phyloP scores from a whole-genome alignment of 305 asterid species.

The Stenogyne calaminthoides region DNA sequence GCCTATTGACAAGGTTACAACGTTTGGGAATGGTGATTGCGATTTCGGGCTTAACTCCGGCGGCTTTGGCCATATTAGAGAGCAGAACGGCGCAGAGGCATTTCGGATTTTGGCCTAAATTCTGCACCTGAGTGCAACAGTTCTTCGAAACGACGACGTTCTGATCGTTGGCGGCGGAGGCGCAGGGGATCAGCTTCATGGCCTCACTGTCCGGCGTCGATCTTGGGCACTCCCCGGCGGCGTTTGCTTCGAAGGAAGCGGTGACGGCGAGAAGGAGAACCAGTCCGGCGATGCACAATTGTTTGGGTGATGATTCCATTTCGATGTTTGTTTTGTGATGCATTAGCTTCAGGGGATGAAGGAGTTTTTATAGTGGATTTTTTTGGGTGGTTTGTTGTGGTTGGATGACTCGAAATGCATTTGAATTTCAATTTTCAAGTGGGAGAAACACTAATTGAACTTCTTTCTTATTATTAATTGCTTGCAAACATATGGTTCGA shows the following conservation, averaged over 20 bases:
- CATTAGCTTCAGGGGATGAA: neutral
- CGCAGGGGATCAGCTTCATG: conserved; percentile 65
- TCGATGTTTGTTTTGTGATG: neutral
- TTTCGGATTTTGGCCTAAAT: conserved; percentile 50
- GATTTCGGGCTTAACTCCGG: conserved; percentile 56
- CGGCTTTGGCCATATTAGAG: conserved; percentile 58
- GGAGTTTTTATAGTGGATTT: conserved; percentile 10
- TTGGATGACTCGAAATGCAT: conserved; percentile 27
- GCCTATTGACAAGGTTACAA: conserved; percentile 66
- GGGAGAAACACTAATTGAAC: conserved; percentile 6
- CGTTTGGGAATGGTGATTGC: conserved; percentile 76
- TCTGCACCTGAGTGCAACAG: conserved; percentile 63
- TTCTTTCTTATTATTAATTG: neutral
- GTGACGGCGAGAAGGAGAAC: neutral
- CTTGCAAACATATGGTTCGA: neutral
- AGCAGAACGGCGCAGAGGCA: conserved; percentile 79
- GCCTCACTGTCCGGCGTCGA: conserved; percentile 63
- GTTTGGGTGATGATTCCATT: conserved; percentile 24
- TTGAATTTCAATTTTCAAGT: conserved; percentile 3
- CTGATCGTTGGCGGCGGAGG: conserved; percentile 51
- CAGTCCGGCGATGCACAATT: neutral
- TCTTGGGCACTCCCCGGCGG: conserved; percentile 61
- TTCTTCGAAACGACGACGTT: conserved; percentile 41
- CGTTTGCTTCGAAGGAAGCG: conserved; percentile 18
- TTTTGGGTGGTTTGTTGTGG: neutral